phyloP scores from a whole-genome alignment of 306 rosid species.

The Sicyos edulis region DNA sequence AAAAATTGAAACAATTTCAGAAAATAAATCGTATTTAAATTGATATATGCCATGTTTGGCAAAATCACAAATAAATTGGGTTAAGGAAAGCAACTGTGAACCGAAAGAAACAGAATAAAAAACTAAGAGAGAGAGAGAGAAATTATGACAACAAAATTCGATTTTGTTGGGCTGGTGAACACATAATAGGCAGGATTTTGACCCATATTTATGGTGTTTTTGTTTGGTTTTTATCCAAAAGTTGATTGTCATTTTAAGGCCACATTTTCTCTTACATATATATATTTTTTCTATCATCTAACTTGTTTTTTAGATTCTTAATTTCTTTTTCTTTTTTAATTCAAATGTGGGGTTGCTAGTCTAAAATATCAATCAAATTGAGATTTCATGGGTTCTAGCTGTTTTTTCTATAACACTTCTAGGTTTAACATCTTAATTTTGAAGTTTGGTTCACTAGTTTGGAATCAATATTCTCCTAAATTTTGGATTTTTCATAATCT shows the following conservation, averaged over 20 bases:
- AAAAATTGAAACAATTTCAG: background rate
- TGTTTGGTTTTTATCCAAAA: background rate
- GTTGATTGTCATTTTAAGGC: conserved; percentile 6
- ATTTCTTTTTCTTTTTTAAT: too few species aligned
- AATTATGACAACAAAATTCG: background rate
- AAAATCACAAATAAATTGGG: background rate
- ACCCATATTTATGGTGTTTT: background rate
- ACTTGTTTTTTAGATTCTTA: background rate
- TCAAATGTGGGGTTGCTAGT: too few species aligned
- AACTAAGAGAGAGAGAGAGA: background rate
- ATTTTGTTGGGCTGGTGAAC: background rate
- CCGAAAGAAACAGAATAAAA: background rate
- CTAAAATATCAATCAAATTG: too few species aligned
- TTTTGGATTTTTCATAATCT: too few species aligned
- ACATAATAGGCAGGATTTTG: background rate
- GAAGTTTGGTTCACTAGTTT: too few species aligned
- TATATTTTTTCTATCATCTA: background rate
- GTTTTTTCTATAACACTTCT: too few species aligned
- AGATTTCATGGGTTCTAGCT: too few species aligned
- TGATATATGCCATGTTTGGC: background rate
- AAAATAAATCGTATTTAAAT: background rate
- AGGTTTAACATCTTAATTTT: too few species aligned
- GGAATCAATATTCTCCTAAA: too few species aligned
- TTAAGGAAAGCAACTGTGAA: background rate
- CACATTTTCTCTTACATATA: background rate